Conservation (phyloP, 345 rosid genomes). For the Barbarea vulgaris region DNA sequence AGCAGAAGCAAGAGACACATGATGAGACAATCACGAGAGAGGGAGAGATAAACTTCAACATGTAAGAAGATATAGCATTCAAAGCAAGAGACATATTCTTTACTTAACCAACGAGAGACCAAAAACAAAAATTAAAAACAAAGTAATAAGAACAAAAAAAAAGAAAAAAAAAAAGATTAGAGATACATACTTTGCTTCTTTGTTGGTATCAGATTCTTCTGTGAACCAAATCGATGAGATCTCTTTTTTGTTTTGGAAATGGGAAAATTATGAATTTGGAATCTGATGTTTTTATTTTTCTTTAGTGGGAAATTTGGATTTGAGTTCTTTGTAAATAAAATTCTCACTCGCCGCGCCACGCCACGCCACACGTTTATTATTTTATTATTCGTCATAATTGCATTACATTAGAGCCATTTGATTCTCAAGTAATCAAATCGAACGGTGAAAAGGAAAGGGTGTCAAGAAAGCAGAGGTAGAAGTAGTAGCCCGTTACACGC, state of each 20-base stretch:
- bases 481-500: not conserved
- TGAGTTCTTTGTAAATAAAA: slow-evolving; percentile 15
- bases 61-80: slow-evolving; percentile 8
- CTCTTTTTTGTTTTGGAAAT: not conserved
- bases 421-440: not conserved
- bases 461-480: slow-evolving; percentile 3
- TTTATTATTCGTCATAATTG: not conserved
- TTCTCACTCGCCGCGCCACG: slow-evolving; percentile 15
- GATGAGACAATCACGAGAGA: slow-evolving; percentile 37
- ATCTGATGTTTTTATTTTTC: not conserved
- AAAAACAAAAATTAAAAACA: not conserved
- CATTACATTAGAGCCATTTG: not conserved
- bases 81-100: slow-evolving; percentile 43
- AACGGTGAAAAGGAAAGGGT: slow-evolving; percentile 4
- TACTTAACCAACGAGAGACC: slow-evolving; percentile 26
- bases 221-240: slow-evolving; percentile 1
- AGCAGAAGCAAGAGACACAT: slow-evolving; percentile 30
- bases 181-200: slow-evolving; percentile 35
- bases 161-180: not conserved
- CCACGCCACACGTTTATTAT: slow-evolving; percentile 27
- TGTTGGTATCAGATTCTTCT: slow-evolving; percentile 39
- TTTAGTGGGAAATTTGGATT: slow-evolving; percentile 19
- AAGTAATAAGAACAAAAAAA: too few relatives aligned
- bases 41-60: slow-evolving; percentile 8
- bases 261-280: not conserved